Evolutionary conservation across 306 rosid genomes (phyloP).

Genomic region (Fragaria nilgerrensis): DNA sequence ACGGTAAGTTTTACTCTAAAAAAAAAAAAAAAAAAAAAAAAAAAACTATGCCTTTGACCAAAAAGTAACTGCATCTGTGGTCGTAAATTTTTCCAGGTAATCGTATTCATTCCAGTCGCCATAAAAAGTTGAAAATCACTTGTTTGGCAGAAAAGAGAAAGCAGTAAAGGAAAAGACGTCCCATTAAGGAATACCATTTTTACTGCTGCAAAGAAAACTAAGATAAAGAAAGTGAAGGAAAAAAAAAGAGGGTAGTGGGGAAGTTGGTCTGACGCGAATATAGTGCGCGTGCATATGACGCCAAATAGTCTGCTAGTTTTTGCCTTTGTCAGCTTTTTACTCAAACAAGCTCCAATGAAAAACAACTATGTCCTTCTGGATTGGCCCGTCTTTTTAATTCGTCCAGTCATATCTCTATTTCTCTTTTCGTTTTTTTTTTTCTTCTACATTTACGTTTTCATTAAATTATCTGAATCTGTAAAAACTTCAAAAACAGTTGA

Average conservation of each 20-base stretch:
- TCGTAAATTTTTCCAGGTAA: too few relatives aligned
- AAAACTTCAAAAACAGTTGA: too few relatives aligned
- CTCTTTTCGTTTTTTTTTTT: neutral
- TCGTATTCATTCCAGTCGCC: neutral
- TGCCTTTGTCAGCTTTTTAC: neutral
- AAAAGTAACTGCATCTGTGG: neutral
- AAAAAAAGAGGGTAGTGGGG: neutral
- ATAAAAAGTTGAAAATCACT: neutral
- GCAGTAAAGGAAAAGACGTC: neutral
- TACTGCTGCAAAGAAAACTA: neutral
- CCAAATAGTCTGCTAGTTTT: neutral
- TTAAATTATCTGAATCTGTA: neutral
- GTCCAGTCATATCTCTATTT: neutral
- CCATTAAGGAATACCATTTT: neutral
- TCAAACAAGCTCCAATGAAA: neutral
- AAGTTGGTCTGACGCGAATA: slow-evolving; percentile 3
- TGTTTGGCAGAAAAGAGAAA: neutral
- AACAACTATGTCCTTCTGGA: slow-evolving; percentile 9
- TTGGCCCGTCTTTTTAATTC: slow-evolving; percentile 8
- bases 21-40: neutral
- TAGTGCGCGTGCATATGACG: slow-evolving; percentile 19
- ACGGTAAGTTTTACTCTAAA: neutral
- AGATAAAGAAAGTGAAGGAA: neutral
- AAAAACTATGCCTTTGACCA: neutral
- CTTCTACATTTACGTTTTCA: too few relatives aligned